Percentiles rank a stretch among this genome's conserved stretches.
These are phyloP conservation scores for Boletus subparvulus DNA, from an alignment of 768 basidiomycete genomes.

Conservation along the genomic window DNA sequence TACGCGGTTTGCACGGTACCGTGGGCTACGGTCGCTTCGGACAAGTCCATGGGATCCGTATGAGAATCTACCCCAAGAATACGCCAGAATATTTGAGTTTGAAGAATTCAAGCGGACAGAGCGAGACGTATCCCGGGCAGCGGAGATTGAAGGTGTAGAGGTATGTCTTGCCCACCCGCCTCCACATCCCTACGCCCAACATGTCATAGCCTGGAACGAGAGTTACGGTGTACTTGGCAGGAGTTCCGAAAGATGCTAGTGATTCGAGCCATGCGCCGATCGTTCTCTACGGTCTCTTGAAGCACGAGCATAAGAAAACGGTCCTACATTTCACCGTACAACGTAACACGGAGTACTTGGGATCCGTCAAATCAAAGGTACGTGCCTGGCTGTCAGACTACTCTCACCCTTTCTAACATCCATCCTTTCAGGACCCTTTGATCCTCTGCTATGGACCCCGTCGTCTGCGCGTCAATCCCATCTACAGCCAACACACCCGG, in stretches of 20 bases:
- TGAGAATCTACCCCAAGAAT: slow-evolving; percentile 92
- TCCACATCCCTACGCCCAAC: not conserved
- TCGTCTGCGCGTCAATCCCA: slow-evolving; percentile 77
- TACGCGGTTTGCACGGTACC: slow-evolving; percentile 85
- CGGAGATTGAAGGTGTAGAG: slow-evolving; percentile 69
- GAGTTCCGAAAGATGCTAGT: slow-evolving; percentile 64
- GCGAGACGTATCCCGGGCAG: slow-evolving; percentile 61
- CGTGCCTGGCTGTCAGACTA: not conserved
- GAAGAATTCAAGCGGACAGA: slow-evolving; percentile 92
- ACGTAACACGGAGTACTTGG: slow-evolving; percentile 91
- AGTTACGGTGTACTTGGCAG: slow-evolving; percentile 73
- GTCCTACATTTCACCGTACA: slow-evolving; percentile 91
- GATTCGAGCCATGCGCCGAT: slow-evolving; percentile 45
- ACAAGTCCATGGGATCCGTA: slow-evolving; percentile 98
- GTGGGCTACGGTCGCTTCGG: slow-evolving; percentile 87
- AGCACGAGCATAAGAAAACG: slow-evolving; percentile 95
- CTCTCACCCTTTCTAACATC: not conserved
- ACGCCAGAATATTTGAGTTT: slow-evolving; percentile 94
- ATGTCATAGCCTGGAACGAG: slow-evolving; percentile 68
- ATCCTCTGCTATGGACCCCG: slow-evolving; percentile 88
- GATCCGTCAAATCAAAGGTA: slow-evolving; percentile 89
- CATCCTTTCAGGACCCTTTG: slow-evolving; percentile 68
- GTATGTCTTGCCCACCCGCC: slow-evolving; percentile 41
- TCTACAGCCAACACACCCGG: slow-evolving; percentile 89
- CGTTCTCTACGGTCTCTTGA: slow-evolving; percentile 76